Evolutionary conservation across 192 early-diverging fungal species (phyloP).

Genomic region (Endogone sp.): DNA sequence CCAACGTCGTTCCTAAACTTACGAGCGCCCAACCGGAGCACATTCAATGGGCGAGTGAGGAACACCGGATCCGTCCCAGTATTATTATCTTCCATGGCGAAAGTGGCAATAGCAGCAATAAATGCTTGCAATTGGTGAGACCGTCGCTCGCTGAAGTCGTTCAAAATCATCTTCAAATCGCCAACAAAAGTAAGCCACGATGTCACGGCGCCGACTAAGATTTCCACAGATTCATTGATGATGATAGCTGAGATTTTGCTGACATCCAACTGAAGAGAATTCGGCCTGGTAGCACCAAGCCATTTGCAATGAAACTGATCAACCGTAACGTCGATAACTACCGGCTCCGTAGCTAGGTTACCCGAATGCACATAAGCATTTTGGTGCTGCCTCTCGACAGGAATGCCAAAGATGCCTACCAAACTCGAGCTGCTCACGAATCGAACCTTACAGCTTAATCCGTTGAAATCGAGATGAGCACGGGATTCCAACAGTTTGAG

Average conservation of each 20-base stretch:
- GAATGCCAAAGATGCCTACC: constrained; percentile 55
- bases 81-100: constrained; percentile 27
- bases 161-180: constrained; percentile 48
- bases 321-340: constrained; percentile 43
- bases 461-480: constrained; percentile 47
- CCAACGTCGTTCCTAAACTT: constrained; percentile 64
- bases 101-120: constrained; percentile 47
- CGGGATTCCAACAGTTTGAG: constrained; percentile 50
- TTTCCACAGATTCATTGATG: constrained; percentile 69
- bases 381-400: constrained; percentile 37
- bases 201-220: constrained; percentile 61
- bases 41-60: constrained; percentile 56
- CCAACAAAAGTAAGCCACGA: constrained; percentile 62
- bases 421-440: constrained; percentile 48
- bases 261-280: constrained; percentile 40
- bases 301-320: constrained; percentile 41
- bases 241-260: constrained; percentile 45
- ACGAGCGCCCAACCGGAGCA: constrained; percentile 57
- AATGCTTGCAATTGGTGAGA: constrained; percentile 53
- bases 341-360: constrained; percentile 31
- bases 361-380: constrained; percentile 32
- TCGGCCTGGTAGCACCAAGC: constrained; percentile 41
- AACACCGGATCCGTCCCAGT: constrained; percentile 61
- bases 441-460: constrained; percentile 49
- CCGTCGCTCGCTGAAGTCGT: constrained; percentile 39